Evolutionary conservation across 2,329 filamentous ascomycete species (phyloP), one percentile per base, ranked within the genome.

Genomic region (Colletotrichum orchidophilum): DNA sequence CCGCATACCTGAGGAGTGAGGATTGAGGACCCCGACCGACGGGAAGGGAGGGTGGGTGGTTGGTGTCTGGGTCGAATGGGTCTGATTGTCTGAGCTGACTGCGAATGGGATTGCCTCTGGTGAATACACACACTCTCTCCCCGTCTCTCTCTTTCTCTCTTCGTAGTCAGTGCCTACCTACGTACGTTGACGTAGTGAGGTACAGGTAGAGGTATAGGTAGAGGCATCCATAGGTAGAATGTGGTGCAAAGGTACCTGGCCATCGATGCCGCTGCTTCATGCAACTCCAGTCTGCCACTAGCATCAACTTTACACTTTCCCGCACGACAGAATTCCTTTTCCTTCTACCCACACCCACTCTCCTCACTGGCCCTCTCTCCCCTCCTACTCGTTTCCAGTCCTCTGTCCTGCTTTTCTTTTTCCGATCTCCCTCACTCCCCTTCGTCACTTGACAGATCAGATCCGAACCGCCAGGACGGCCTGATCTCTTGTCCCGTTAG

Each of bases 221-320:
- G 39, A 46, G 39, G 39, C 21, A 46, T 46, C 39, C 39, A 18
- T 21, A 46, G n/a, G 39, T 46, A 24, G 63, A 31, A 7, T 55
- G 50, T n/a, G 35, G 66, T 53, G n/a, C 29, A 53, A 66, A 70
- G 67, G 54, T 50, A 70, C 54, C 63, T 46, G 18, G 1, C 18
- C 39, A 46, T 46, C 39, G 39, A 46, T 18, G 46, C 63, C 46
- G 26, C 31, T 61, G 63, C 67, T 57, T 29, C 55, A 39, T 27
- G 33, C 55, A 18, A 59, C 33, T 46, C 18, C 53, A 55, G 53
- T 27, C 60, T 63, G 49, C 24, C 42, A 52, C 53, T 70, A 70
- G 66, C 54, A 66, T 63, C 64, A 63, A 69, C 53, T 63, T 71
- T 71, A 69, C 64, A 60, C 69, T 71, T 68, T 63, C 53, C 60